Conservation (phyloP, 2,329 filamentous ascomycete genomes). For the Penicillium sp. region DNA sequence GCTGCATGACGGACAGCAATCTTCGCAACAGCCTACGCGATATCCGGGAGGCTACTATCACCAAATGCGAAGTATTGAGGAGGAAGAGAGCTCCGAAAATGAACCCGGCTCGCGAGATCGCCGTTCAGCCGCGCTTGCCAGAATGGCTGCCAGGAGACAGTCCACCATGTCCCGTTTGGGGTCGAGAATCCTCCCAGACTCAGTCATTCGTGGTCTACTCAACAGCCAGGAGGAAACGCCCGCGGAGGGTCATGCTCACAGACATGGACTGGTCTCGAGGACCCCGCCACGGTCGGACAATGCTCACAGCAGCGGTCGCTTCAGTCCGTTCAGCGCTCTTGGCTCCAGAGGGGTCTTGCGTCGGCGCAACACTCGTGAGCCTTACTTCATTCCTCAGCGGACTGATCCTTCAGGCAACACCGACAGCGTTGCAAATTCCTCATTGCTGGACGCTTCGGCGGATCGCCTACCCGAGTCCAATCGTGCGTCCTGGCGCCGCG, state of each 20-base stretch:
- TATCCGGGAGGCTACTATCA: conserved; percentile 9
- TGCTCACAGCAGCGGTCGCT: conserved; percentile 30
- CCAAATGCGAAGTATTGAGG: conserved; percentile 32
- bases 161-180: conserved; percentile 46
- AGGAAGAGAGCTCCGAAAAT: conserved; percentile 33
- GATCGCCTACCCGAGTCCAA: conserved; percentile 24
- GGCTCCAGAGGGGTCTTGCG: conserved; percentile 36
- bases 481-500: conserved; percentile 35
- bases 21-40: conserved; percentile 17
- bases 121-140: conserved; percentile 28
- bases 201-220: conserved; percentile 39
- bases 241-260: conserved; percentile 41
- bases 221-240: conserved; percentile 43
- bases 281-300: conserved; percentile 31
- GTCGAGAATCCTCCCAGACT: conserved; percentile 44
- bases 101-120: conserved; percentile 27
- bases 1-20: conserved; percentile 6
- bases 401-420: conserved; percentile 28
- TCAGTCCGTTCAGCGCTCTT: conserved; percentile 38
- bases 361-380: conserved; percentile 35
- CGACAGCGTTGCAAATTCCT: conserved; percentile 23
- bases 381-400: conserved; percentile 35
- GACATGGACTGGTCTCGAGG: conserved; percentile 38
- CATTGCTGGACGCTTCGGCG: conserved; percentile 23
- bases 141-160: conserved; percentile 37